Percentiles rank a stretch among this genome's conserved stretches.
These are phyloP conservation scores for Ophiosphaerella narmari DNA, from an alignment of 2,329 filamentous ascomycete species.

Conservation along the genomic window DNA sequence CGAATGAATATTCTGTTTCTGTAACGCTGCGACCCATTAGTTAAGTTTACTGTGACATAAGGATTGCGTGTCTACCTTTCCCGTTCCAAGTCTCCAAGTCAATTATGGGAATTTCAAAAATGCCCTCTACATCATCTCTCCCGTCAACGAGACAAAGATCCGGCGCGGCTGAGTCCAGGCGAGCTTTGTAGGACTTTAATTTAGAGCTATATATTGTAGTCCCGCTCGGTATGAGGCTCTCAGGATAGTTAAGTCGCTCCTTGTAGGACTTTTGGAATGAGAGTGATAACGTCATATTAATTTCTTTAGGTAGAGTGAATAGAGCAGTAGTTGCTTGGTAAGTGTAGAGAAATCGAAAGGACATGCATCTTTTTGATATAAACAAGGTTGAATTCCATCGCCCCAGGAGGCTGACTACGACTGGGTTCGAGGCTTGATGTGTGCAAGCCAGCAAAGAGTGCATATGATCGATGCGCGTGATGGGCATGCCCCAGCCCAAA, in stretches of 20 bases:
- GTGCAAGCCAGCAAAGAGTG: not conserved
- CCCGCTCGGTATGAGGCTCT: constrained; percentile 13
- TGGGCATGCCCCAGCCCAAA: constrained; percentile 1
- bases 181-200: constrained; percentile 13
- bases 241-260: constrained; percentile 13
- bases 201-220: constrained; percentile 14
- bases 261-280: constrained; percentile 12
- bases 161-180: constrained; percentile 9
- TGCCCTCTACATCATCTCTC: constrained; percentile 6
- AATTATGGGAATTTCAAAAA: constrained; percentile 18
- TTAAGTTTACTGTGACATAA: not conserved
- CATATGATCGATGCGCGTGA: not conserved
- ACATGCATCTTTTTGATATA: not conserved
- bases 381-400: not conserved
- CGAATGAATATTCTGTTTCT: constrained; percentile 16
- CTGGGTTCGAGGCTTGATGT: constrained; percentile 2
- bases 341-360: not conserved
- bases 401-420: constrained; percentile 5
- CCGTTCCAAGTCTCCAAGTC: constrained; percentile 14
- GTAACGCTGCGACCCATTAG: not conserved
- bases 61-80: constrained; percentile 4
- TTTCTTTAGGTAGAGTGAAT: not conserved
- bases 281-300: constrained; percentile 1
- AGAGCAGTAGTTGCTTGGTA: not conserved
- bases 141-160: constrained; percentile 14